These are phyloP conservation scores for Edhazardia aedis DNA, from an alignment of 371 early-diverging fungal genomes.

Conservation along the genomic window DNA sequence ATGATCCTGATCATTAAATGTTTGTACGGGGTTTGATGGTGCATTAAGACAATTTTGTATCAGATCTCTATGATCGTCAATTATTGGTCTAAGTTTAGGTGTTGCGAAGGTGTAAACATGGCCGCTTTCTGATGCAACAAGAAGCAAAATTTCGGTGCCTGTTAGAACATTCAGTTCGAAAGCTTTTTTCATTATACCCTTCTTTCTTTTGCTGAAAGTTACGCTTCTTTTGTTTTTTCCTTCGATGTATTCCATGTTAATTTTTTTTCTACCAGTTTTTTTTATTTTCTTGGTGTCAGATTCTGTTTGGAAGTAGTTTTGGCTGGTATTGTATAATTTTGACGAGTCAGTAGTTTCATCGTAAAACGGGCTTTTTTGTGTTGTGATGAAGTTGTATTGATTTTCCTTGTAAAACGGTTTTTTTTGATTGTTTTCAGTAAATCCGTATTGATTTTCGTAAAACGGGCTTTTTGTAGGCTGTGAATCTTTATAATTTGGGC, in stretches of 20 bases:
- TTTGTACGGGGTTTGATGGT: not conserved
- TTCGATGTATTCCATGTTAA: conserved; percentile 80
- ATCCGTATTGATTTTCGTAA: no score
- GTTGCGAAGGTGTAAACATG: conserved; percentile 91
- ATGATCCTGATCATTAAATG: no score
- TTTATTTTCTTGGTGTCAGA: not conserved
- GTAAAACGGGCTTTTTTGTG: no score
- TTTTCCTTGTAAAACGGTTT: no score
- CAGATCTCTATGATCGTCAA: conserved; percentile 66
- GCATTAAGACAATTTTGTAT: conserved; percentile 70
- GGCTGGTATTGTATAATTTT: no score
- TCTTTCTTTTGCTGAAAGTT: conserved; percentile 86
- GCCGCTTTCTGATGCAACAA: conserved; percentile 82
- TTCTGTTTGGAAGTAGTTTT: no score
- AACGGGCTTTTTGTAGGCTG: no score
- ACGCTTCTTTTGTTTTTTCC: conserved; percentile 77
- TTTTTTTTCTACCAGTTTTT: conserved; percentile 60
- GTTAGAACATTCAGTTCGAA: conserved; percentile 79
- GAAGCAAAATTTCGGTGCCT: conserved; percentile 73
- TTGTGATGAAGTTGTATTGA: no score
- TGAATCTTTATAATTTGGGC: no score
- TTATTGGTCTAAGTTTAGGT: conserved; percentile 71
- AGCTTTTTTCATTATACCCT: conserved; percentile 95
- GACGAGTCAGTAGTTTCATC: no score
- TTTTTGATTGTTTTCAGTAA: no score